A percentile compares a stretch with the other conserved stretches of the same genome.
Evolutionary conservation across 2,329 filamentous ascomycete species (phyloP).

Genomic region (Scedosporium boydii): DNA sequence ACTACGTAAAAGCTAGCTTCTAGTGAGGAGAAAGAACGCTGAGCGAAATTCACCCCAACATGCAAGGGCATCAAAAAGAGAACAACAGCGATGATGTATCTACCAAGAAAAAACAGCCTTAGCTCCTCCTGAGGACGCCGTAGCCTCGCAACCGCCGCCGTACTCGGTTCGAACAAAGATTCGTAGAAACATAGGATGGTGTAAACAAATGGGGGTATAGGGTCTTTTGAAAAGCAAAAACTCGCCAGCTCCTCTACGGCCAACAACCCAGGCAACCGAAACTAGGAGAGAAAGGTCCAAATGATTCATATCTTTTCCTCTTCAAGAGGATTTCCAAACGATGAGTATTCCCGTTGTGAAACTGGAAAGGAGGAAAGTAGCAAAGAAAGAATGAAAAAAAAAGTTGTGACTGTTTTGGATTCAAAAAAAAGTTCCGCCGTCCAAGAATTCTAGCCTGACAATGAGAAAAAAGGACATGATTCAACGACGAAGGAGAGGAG

Average conservation of each 20-base stretch:
- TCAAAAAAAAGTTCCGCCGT: background rate
- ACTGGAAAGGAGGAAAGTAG: background rate
- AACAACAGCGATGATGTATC: background rate
- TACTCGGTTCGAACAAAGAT: background rate
- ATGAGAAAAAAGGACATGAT: background rate
- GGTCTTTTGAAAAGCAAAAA: background rate
- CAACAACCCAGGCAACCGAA: background rate
- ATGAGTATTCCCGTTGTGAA: background rate
- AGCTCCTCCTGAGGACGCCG: background rate
- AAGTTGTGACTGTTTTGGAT: background rate
- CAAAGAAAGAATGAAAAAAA: background rate
- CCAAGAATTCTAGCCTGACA: background rate
- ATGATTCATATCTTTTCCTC: background rate
- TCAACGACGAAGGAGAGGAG: background rate
- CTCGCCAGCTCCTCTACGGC: background rate
- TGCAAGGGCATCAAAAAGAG: slow-evolving; percentile 1
- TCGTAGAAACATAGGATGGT: background rate
- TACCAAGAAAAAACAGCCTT: background rate
- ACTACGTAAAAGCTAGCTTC: no score
- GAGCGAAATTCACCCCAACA: background rate
- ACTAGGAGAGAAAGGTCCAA: background rate
- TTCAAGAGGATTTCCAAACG: background rate
- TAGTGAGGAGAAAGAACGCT: background rate
- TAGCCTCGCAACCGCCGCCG: background rate
- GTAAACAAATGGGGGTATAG: background rate